Conservation (phyloP, 106 monocot species). For the Posidonia australis region DNA sequence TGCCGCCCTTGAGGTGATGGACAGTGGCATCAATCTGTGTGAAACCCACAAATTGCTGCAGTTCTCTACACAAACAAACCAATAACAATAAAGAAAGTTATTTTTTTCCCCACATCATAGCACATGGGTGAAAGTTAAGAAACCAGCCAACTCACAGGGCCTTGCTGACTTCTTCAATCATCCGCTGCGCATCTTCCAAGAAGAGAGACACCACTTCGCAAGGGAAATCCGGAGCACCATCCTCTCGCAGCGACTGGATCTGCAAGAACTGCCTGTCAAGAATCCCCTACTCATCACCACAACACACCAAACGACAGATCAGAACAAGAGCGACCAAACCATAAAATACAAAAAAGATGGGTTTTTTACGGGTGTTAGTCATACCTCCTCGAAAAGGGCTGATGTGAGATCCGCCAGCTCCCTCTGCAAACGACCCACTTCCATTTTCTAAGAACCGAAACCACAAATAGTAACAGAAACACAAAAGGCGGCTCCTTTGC, state of each 20-base stretch:
- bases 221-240: constrained; percentile 44
- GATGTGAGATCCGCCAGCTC: constrained; percentile 25
- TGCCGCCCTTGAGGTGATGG: constrained; percentile 74
- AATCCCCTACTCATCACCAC: constrained; percentile 31
- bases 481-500: not conserved
- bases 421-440: constrained; percentile 29
- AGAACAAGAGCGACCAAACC: not conserved
- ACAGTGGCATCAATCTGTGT: constrained; percentile 43
- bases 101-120: not conserved
- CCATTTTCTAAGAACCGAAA: constrained; percentile 15
- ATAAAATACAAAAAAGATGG: not conserved
- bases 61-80: constrained; percentile 14
- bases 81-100: constrained; percentile 1
- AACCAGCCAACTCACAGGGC: constrained; percentile 20
- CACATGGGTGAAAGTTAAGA: not conserved
- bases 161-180: constrained; percentile 34
- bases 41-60: constrained; percentile 37
- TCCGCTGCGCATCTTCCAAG: constrained; percentile 42
- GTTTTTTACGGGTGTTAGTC: not conserved
- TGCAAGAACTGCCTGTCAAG: constrained; percentile 55
- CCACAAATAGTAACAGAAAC: not conserved
- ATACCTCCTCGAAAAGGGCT: constrained; percentile 34
- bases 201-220: constrained; percentile 50
- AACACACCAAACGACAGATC: not conserved
- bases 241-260: constrained; percentile 57